Conservation (phyloP, 768 basidiomycete genomes). For the Pulveroboletus sp. region DNA sequence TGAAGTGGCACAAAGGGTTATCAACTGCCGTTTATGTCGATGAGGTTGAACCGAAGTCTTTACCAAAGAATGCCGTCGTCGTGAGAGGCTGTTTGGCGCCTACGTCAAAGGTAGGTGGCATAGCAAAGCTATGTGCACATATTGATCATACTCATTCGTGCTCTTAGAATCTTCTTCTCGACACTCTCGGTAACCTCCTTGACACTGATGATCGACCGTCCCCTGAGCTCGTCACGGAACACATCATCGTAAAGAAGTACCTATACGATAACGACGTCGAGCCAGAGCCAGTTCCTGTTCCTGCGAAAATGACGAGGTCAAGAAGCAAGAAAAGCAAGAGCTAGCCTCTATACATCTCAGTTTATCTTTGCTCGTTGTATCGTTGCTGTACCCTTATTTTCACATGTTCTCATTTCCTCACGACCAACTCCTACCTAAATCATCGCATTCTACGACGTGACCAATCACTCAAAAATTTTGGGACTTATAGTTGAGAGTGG, state of each 20-base stretch:
- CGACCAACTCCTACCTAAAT: background rate
- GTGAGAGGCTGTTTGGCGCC: constrained; percentile 66
- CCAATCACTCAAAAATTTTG: constrained; percentile 13
- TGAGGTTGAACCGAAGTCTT: constrained; percentile 48
- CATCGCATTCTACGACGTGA: background rate
- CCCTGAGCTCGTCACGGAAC: constrained; percentile 56
- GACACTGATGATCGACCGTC: constrained; percentile 51
- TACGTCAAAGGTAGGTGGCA: constrained; percentile 56
- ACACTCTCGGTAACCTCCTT: constrained; percentile 68
- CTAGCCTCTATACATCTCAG: constrained; percentile 5
- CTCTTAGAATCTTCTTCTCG: constrained; percentile 54
- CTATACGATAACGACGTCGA: constrained; percentile 73
- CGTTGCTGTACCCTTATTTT: constrained; percentile 33
- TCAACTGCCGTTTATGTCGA: constrained; percentile 60
- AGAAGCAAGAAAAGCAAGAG: constrained; percentile 49
- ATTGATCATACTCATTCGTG: constrained; percentile 9
- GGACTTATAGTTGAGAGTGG: constrained; percentile 57
- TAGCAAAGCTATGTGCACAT: background rate
- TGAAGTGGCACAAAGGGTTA: constrained; percentile 76
- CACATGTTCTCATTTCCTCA: constrained; percentile 8
- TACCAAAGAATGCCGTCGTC: constrained; percentile 38
- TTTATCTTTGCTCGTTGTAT: constrained; percentile 22
- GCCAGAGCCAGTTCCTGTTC: constrained; percentile 21
- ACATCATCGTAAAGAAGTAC: constrained; percentile 70
- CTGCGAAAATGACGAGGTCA: constrained; percentile 53